phyloP scores from a whole-genome alignment of 805 yeast genomes.

The Komagataella kurtzmanii region DNA sequence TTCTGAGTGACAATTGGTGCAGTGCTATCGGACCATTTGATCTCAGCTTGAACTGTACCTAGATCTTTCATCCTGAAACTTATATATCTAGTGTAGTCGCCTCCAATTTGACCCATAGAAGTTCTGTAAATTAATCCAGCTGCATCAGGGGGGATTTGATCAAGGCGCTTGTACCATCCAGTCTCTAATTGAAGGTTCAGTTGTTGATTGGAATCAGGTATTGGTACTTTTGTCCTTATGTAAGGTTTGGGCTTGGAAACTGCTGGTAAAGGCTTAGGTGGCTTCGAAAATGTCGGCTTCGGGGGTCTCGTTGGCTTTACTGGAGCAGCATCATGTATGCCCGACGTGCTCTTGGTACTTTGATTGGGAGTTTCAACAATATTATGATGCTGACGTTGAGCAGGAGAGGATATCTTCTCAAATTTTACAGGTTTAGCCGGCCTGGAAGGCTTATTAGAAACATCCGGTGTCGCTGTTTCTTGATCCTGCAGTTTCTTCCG shows the following conservation, averaged over 20 bases:
- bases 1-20: constrained; percentile 14
- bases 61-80: constrained; percentile 28
- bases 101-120: constrained; percentile 14
- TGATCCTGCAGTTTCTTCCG: neutral
- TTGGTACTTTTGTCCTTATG: constrained; percentile 13
- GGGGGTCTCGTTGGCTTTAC: neutral
- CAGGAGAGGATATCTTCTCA: neutral
- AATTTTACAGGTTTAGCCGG: neutral
- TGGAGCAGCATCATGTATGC: neutral
- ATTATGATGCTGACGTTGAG: neutral
- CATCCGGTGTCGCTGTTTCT: neutral
- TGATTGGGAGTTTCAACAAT: neutral
- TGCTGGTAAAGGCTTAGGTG: constrained; percentile 10
- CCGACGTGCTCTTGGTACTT: neutral
- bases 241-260: constrained; percentile 9
- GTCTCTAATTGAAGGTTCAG: constrained; percentile 32
- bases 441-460: neutral
- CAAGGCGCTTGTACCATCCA: constrained; percentile 11
- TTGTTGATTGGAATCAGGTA: constrained; percentile 28
- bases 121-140: constrained; percentile 20
- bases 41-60: constrained; percentile 18
- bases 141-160: constrained; percentile 20
- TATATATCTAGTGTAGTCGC: constrained; percentile 18
- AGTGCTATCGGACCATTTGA: constrained; percentile 24
- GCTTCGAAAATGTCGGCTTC: neutral